Evolutionary conservation across 805 yeast genomes (phyloP), one percentile per base, ranked within the genome.

Genomic region (Spathaspora passalidarum): DNA sequence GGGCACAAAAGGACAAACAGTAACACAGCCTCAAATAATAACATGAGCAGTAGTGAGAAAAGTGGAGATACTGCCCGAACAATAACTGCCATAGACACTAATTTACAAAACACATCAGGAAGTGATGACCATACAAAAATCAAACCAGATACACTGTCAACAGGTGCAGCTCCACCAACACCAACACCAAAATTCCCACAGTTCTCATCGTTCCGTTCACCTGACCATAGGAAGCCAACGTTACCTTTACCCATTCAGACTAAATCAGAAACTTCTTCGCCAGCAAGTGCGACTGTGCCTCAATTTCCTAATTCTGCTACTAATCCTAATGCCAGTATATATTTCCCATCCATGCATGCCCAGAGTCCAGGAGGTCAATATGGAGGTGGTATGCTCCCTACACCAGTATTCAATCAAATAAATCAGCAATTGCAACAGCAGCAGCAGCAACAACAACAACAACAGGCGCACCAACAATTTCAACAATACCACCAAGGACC

Each of bases 231-330:
- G 23, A 65, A 60, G 42, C 70, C 70, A 8, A 54, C 59, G 8
- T 51, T 59, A 17, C 54, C 63, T 18, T 60, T 71, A 40, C 75
- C 75, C 14, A 55, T 62, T 18, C 62, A 57, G 21, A 55, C 57
- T 41, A 69, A 69, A 52, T 69, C 72, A 20, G 75, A 68, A 51
- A 68, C 75, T 1, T 59, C 66, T 38, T 66, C 73, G 10, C 76
- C 76, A 0, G 54, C 65, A 4, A 60, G 66, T 45, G 67, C 73
- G 3, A 61, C 71, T 6, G 74, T 69, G 16, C 74, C 76, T 7
- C 62, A 54, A 13, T 56, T 68, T n/a, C 73, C 73, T 1, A 32
- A 16, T 41, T 16, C 43, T 3, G 29, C 23, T 6, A 13, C 34
- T n/a, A 44, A 29, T 18, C 11, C 38, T 2, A 38, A 21, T 25